phyloP scores from a whole-genome alignment of 768 basidiomycete species.

The Amylocystis lapponica region DNA sequence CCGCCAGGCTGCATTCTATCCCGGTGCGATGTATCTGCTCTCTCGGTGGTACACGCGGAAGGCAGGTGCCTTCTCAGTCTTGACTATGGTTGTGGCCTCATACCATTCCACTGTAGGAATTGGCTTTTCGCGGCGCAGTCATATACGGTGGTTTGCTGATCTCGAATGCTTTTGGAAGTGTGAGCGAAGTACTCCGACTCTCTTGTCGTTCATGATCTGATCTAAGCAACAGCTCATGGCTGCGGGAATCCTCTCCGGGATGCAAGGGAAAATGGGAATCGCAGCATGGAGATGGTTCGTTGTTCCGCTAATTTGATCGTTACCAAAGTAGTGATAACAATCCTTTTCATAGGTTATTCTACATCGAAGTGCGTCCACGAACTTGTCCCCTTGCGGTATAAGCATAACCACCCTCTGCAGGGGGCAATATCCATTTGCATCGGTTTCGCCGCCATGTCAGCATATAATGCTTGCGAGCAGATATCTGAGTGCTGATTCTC shows the following conservation, averaged over 20 bases:
- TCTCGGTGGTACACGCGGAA: slow-evolving; percentile 34
- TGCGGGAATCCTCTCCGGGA: slow-evolving; percentile 63
- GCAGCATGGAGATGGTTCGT: slow-evolving; percentile 65
- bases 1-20: slow-evolving; percentile 54
- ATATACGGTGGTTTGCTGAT: slow-evolving; percentile 55
- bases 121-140: slow-evolving; percentile 59
- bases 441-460: slow-evolving; percentile 50
- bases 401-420: slow-evolving; percentile 25
- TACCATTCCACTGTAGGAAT: slow-evolving; percentile 37
- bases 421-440: slow-evolving; percentile 59
- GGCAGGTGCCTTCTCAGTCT: slow-evolving; percentile 12
- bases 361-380: slow-evolving; percentile 57
- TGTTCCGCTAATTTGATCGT: neutral
- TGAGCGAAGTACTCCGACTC: slow-evolving; percentile 23
- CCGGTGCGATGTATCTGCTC: slow-evolving; percentile 41
- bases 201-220: neutral
- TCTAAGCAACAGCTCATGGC: slow-evolving; percentile 47
- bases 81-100: neutral
- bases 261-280: slow-evolving; percentile 65
- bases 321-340: neutral
- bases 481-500: neutral
- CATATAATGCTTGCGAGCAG: neutral
- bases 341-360: slow-evolving; percentile 49
- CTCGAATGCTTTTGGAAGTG: slow-evolving; percentile 64
- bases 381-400: too few relatives aligned